Percentiles rank a stretch among this genome's conserved stretches.
Conservation (phyloP, 179 eudicot species). For the Drosera spatulata region DNA sequence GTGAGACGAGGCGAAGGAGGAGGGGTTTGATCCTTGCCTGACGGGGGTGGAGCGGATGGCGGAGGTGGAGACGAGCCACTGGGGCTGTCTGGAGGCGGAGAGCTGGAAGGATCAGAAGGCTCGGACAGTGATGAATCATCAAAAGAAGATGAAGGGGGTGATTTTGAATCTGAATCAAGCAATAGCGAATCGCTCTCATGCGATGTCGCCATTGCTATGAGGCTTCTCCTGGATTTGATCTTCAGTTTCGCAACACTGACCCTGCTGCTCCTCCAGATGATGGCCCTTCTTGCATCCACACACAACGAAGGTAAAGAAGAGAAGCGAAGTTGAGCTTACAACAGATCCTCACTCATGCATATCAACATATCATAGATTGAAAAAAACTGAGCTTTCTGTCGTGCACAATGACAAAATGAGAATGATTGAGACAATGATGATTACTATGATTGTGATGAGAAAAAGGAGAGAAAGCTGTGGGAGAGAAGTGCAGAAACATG, state of each 20-base stretch:
- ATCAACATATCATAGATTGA: background rate
- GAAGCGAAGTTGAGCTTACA: background rate
- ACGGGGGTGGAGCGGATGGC: background rate
- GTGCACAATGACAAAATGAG: background rate
- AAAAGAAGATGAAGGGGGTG: constrained; percentile 5
- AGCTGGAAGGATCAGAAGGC: background rate
- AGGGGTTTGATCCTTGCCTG: constrained; percentile 8
- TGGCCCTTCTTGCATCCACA: background rate
- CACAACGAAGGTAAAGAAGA: background rate
- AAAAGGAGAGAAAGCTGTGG: background rate
- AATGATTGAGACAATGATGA: background rate
- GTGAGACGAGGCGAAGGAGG: constrained; percentile 15
- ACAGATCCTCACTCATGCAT: background rate
- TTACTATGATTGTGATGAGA: background rate
- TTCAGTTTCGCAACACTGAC: background rate
- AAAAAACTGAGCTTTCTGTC: background rate
- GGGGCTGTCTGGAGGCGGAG: constrained; percentile 8
- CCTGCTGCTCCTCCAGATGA: background rate
- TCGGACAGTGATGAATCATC: background rate
- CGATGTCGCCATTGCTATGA: background rate
- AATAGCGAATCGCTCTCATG: background rate
- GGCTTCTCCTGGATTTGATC: background rate
- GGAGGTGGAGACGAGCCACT: constrained; percentile 9
- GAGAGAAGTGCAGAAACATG: background rate
- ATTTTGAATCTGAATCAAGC: background rate